phyloP scores from a whole-genome alignment of 768 basidiomycete genomes.

The Tulasnella sp. region DNA sequence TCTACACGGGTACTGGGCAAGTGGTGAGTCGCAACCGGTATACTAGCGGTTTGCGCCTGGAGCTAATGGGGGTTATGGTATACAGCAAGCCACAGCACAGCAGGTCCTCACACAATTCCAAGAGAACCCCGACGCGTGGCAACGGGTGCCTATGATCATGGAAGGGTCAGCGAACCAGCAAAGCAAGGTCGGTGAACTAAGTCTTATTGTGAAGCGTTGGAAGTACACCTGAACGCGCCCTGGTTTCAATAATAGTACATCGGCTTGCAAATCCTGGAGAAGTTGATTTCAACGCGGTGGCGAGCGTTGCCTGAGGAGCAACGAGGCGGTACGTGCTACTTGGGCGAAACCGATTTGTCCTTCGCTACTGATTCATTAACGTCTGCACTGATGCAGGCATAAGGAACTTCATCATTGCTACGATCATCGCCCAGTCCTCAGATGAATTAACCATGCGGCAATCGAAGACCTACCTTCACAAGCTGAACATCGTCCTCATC shows the following conservation, averaged over 20 bases:
- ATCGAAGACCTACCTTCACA: constrained; percentile 91
- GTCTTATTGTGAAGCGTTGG: neutral
- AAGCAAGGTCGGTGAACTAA: constrained; percentile 36
- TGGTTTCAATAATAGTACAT: constrained; percentile 55
- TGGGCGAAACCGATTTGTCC: constrained; percentile 4
- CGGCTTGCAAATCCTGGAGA: constrained; percentile 93
- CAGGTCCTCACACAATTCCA: constrained; percentile 91
- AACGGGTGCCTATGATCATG: constrained; percentile 87
- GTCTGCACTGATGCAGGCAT: constrained; percentile 48
- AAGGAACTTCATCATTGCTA: constrained; percentile 88
- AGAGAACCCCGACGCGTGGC: constrained; percentile 95
- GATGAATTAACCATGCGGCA: constrained; percentile 72
- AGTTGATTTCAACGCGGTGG: constrained; percentile 89
- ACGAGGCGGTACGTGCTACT: constrained; percentile 53
- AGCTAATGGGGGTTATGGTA: neutral
- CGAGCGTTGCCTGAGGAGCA: constrained; percentile 91
- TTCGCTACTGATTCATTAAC: neutral
- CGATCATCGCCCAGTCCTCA: constrained; percentile 86
- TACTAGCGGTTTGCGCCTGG: neutral
- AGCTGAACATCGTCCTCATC: constrained; percentile 91
- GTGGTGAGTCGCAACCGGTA: constrained; percentile 44
- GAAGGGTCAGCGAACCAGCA: constrained; percentile 77
- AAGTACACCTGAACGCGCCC: neutral
- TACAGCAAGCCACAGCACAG: constrained; percentile 90
- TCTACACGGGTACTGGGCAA: constrained; percentile 74